Percentiles rank a stretch among this genome's conserved stretches.
phyloP scores from a whole-genome alignment of 2,329 filamentous ascomycete genomes.

The Beauveria caledonica region DNA sequence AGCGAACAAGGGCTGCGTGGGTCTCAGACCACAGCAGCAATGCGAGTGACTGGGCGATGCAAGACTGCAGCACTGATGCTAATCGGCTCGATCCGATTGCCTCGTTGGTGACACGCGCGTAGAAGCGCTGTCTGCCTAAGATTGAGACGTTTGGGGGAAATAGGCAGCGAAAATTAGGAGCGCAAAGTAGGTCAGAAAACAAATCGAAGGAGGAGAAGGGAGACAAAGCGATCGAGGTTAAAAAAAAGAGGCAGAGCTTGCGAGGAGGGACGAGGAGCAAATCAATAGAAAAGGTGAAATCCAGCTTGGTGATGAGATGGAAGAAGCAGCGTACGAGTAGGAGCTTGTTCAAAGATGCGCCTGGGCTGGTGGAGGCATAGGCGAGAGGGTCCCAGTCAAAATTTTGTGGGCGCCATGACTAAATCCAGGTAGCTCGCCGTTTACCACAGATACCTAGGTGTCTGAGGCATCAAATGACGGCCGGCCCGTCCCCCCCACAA shows the following conservation, averaged over 20 bases:
- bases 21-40: not conserved
- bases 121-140: not conserved
- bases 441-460: slow-evolving; percentile 18
- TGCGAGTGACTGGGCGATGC: not conserved
- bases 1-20: not conserved
- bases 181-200: not conserved
- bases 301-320: not conserved
- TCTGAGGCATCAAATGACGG: slow-evolving; percentile 21
- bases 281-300: not conserved
- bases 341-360: slow-evolving; percentile 5
- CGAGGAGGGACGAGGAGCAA: not conserved
- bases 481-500: not conserved
- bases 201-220: too few relatives aligned
- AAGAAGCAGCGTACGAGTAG: not conserved
- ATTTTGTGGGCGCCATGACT: slow-evolving; percentile 9
- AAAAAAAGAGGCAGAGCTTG: not conserved
- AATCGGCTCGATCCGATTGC: not conserved
- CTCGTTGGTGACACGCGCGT: not conserved
- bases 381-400: not conserved
- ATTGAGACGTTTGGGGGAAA: not conserved
- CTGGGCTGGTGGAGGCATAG: not conserved
- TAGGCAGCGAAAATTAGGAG: not conserved
- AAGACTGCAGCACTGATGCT: not conserved
- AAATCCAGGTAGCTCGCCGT: not conserved
- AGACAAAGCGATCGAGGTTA: not conserved